Conservation (phyloP, 2,329 filamentous ascomycete species). For the Fusarium agapanthi region DNA sequence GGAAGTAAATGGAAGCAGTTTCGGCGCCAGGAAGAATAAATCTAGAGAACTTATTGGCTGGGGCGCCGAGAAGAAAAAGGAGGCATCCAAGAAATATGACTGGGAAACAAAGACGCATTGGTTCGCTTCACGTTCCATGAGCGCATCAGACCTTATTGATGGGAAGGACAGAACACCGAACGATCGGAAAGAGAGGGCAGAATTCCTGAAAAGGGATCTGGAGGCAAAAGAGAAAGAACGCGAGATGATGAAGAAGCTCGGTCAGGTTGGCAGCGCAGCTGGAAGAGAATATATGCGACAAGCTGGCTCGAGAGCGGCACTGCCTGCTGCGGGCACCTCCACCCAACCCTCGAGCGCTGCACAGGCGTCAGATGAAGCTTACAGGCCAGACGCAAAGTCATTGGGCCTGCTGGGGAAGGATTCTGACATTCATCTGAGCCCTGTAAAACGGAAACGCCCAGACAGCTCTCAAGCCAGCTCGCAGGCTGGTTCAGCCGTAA, state of each 20-base stretch:
- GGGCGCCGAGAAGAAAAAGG: slow-evolving; percentile 27
- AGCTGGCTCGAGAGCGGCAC: slow-evolving; percentile 33
- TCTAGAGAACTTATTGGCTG: slow-evolving; percentile 37
- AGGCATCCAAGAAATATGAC: slow-evolving; percentile 57
- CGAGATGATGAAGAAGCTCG: slow-evolving; percentile 74
- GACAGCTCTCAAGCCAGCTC: slow-evolving; percentile 52
- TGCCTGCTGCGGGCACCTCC: slow-evolving; percentile 15
- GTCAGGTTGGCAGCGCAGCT: slow-evolving; percentile 69
- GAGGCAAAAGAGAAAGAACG: slow-evolving; percentile 75
- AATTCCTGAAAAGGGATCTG: slow-evolving; percentile 71
- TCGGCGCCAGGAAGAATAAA: slow-evolving; percentile 47
- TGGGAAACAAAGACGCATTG: slow-evolving; percentile 65
- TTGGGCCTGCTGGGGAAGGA: slow-evolving; percentile 48
- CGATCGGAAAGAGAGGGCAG: slow-evolving; percentile 69
- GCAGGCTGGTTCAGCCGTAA: slow-evolving; percentile 44
- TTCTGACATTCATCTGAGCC: slow-evolving; percentile 63
- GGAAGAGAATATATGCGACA: slow-evolving; percentile 75
- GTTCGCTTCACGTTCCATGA: slow-evolving; percentile 61
- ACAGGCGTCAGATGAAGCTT: slow-evolving; percentile 39
- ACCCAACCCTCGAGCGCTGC: slow-evolving; percentile 30
- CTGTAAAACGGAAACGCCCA: slow-evolving; percentile 69
- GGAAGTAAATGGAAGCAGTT: slow-evolving; percentile 79
- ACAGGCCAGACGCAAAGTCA: slow-evolving; percentile 53
- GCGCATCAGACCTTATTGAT: slow-evolving; percentile 71
- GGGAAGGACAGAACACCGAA: slow-evolving; percentile 66